Base-by-base conservation (phyloP, 2,329 filamentous ascomycete genomes). In the Triangularia setosa region DNA sequence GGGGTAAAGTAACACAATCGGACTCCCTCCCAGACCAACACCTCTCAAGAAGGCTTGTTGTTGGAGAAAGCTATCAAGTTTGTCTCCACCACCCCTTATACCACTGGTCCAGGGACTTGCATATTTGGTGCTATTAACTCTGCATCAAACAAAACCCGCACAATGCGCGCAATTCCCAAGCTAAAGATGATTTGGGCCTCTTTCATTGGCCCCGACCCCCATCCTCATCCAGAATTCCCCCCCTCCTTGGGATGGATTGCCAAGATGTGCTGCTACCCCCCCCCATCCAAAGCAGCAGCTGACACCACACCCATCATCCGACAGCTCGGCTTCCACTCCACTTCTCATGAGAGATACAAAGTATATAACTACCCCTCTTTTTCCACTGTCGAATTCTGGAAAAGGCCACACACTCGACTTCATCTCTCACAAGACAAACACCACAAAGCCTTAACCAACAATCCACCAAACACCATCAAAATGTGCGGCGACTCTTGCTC, bases 401-500 rank as follows among this genome's bases (percentile, higher is more conserved):
- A 33, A 8, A 33, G 12, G 7, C 44, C 16, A 27, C 24, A 55
- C 27, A 28, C 40, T 11, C 33, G 30, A 27, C 28, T 27, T 44
- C 24, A 53, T 59, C 21, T 18, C 25, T 44, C 60, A 63, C 58
- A 28, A 57, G 62, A 24, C 40, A 60, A 24, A 63, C 21, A 12
- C 58, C 24, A 25, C 14, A 27, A 40, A 59, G n/a, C n/a, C n/a
- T n/a, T n/a, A 60, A 27, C 54, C 58, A 44, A 59, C 23, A 56
- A 56, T 6, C 12, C 28, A 56, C 53, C 44, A 48, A 63, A 63
- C 61, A 65, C 53, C 54, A 40, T 60, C 66, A 70, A 56, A 28
- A 71, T 70, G 69, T 71, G 69, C 64, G 68, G 65, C 33, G 56
- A 55, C 61, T 48, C 52, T 35, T 71, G 70, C 67, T 23, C 44